These are phyloP conservation scores for Aspergillus chevalieri DNA, from an alignment of 2,329 filamentous ascomycete species.

Conservation along the genomic window DNA sequence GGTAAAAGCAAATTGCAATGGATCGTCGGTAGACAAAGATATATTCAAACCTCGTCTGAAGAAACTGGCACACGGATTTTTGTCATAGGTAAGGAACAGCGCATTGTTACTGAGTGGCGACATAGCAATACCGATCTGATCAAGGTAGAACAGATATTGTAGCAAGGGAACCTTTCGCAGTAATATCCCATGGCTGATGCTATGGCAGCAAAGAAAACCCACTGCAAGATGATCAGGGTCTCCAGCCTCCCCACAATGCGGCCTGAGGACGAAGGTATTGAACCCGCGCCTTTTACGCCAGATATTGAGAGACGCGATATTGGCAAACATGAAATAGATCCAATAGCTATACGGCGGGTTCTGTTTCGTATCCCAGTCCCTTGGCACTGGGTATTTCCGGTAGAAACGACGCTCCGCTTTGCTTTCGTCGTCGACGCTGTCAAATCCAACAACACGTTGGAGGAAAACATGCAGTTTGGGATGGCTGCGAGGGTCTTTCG, in stretches of 20 bases:
- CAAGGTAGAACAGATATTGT: constrained; percentile 96
- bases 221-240: constrained; percentile 94
- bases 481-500: constrained; percentile 75
- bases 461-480: constrained; percentile 93
- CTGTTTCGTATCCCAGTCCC: constrained; percentile 81
- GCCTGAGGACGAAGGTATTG: constrained; percentile 88
- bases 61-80: constrained; percentile 93
- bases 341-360: constrained; percentile 99
- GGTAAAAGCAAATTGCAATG: constrained; percentile 94
- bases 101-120: constrained; percentile 98
- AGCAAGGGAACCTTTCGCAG: constrained; percentile 89
- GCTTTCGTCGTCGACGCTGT: constrained; percentile 97
- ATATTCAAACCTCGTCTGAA: constrained; percentile 94
- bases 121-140: constrained; percentile 98
- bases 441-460: constrained; percentile 91
- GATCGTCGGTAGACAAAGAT: constrained; percentile 92
- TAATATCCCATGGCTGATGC: constrained; percentile 89
- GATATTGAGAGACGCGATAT: constrained; percentile 84
- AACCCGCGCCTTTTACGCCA: constrained; percentile 89
- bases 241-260: constrained; percentile 93
- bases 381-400: constrained; percentile 88
- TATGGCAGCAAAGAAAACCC: constrained; percentile 86
- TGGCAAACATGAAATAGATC: constrained; percentile 96
- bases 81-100: constrained; percentile 89
- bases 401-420: constrained; percentile 92